These are phyloP conservation scores for Breynia disticha DNA, from an alignment of 441 rosid genomes.

Conservation along the genomic window DNA sequence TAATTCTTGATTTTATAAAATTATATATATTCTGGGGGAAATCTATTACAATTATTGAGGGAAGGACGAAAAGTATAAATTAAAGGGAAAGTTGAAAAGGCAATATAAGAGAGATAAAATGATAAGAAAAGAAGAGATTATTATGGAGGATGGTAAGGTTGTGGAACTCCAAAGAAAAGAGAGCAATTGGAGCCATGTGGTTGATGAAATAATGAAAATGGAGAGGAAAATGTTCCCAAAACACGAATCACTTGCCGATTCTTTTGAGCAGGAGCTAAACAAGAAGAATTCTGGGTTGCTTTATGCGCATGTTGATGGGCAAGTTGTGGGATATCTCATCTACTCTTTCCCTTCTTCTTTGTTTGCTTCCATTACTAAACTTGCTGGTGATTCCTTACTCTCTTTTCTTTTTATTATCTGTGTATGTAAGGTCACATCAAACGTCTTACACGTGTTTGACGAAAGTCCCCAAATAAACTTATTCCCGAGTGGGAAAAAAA, in stretches of 20 bases:
- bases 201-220: conserved; percentile 55
- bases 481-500: neutral
- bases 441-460: conserved; percentile 33
- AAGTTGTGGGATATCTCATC: conserved; percentile 57
- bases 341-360: conserved; percentile 64
- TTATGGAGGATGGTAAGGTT: neutral
- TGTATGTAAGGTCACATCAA: neutral
- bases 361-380: conserved; percentile 58
- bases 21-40: too few relatives aligned
- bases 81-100: too few relatives aligned
- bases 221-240: conserved; percentile 69
- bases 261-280: conserved; percentile 55
- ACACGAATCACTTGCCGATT: conserved; percentile 61
- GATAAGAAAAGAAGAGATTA: too few relatives aligned
- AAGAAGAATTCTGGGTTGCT: conserved; percentile 62
- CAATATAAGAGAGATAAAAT: too few relatives aligned
- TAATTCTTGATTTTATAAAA: too few relatives aligned
- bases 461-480: conserved; percentile 16
- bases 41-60: too few relatives aligned
- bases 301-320: conserved; percentile 28
- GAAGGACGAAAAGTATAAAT: too few relatives aligned
- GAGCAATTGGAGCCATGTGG: conserved; percentile 22
- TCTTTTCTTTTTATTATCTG: neutral
- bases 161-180: conserved; percentile 46
- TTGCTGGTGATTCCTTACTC: conserved; percentile 41